phyloP scores from a whole-genome alignment of 1,284 basidiomycete genomes.

The Erythrobasidium hasegawianum region DNA sequence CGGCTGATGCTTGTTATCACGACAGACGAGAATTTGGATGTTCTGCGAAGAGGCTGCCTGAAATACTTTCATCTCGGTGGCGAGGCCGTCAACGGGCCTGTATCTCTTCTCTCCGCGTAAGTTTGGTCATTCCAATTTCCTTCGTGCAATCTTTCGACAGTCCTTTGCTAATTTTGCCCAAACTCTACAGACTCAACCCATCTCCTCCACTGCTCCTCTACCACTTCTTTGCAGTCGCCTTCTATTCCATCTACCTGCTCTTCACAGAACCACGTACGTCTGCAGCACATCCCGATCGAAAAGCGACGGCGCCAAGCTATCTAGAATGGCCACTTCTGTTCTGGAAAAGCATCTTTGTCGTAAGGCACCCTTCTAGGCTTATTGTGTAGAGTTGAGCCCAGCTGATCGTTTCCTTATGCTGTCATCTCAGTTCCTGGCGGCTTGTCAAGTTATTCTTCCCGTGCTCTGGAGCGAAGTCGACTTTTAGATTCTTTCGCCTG shows the following conservation, averaged over 20 bases:
- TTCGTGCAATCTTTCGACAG: not conserved
- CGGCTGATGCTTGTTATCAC: not conserved
- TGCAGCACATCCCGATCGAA: constrained; percentile 8
- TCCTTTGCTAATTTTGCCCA: not conserved
- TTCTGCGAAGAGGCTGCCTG: constrained; percentile 89
- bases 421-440: constrained; percentile 72
- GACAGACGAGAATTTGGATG: constrained; percentile 68
- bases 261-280: constrained; percentile 62
- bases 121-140: no score
- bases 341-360: constrained; percentile 58
- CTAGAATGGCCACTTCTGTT: constrained; percentile 62
- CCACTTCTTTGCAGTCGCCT: constrained; percentile 93
- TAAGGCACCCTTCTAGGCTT: constrained; percentile 49
- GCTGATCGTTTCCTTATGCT: not conserved
- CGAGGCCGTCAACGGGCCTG: constrained; percentile 80
- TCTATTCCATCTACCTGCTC: constrained; percentile 85
- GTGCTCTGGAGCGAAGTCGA: constrained; percentile 77
- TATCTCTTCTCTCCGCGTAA: constrained; percentile 77
- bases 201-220: constrained; percentile 72
- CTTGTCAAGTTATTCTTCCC: constrained; percentile 77
- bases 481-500: constrained; percentile 11
- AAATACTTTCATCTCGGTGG: constrained; percentile 95
- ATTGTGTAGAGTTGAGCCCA: no score
- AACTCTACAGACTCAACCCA: constrained; percentile 57
- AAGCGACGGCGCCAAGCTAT: constrained; percentile 51